Percentiles rank a stretch among this genome's conserved stretches.
phyloP scores from a whole-genome alignment of 371 early-diverging fungal species.

The Batkoa obscura region DNA sequence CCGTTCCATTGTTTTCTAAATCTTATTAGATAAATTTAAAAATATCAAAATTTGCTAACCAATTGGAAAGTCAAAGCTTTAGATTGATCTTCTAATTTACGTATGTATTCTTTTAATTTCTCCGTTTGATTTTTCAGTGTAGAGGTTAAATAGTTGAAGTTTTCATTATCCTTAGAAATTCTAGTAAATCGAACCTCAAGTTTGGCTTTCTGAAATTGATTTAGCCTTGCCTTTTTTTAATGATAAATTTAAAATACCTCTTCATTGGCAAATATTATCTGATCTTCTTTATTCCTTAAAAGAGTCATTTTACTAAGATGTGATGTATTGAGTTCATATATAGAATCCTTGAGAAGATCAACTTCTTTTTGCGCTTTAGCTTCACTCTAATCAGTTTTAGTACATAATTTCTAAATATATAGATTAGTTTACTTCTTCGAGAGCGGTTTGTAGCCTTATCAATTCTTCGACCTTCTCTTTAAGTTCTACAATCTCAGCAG shows the following conservation, averaged over 20 bases:
- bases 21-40: conserved; percentile 18
- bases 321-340: conserved; percentile 59
- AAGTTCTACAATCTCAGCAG: no score
- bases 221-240: no score
- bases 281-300: conserved; percentile 54
- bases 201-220: conserved; percentile 5
- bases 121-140: conserved; percentile 2
- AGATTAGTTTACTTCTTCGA: no score
- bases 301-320: conserved; percentile 52
- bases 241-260: no score
- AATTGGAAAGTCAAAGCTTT: conserved; percentile 8
- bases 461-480: no score
- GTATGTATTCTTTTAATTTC: conserved; percentile 7
- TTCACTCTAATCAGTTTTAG: no score
- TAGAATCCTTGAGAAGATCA: conserved; percentile 52
- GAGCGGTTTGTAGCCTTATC: no score
- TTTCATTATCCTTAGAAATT: conserved; percentile 3
- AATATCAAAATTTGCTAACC: conserved; percentile 12
- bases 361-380: conserved; percentile 25
- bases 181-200: not conserved
- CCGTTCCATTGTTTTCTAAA: conserved; percentile 19
- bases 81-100: conserved; percentile 7
- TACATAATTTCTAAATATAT: no score
- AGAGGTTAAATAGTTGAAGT: not conserved
- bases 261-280: conserved; percentile 15